Base-by-base conservation (phyloP, 2,329 filamentous ascomycete species). In the Phaeoacremonium minimum region DNA sequence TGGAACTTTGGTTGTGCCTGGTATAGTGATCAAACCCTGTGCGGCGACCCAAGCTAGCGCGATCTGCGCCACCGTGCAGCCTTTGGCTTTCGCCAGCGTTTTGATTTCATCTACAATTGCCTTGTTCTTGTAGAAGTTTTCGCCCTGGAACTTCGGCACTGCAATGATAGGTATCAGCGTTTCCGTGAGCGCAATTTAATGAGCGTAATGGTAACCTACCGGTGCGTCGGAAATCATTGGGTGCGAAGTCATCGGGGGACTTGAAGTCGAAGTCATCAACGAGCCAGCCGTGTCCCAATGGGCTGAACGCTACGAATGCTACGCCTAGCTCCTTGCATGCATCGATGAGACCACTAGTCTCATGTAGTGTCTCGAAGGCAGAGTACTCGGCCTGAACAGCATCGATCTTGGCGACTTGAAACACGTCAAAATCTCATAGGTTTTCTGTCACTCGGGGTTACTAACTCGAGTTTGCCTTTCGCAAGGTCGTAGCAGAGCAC, bases 201-300 rank as follows among this genome's bases (percentile, higher is more conserved):
- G 3, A 6, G 28, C 9, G 16, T 14, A n/a, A 18, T 28, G 5
- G 32, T 16, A 9, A 53, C 58, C 42, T 35, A 64, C 61, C 42
- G 1, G 28, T 54, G 5, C 64, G 56, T 7, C 65, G 59, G 47
- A 65, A 67, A 38, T 69, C 66, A 38, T 57, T 45, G 0, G 53
- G 46, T 0, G 57, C 49, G 44, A 75, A 70, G 41, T 75, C 69
- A 7, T 69, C 67, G 0, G 66, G 66, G 1, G 54, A 51, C 32
- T 65, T 58, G 46, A 52, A 65, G 3, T 51, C 37, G 32, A 68
- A 69, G 41, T 65, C 46, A 33, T 69, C 65, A 0, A 67, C 64
- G 1, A 71, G 58, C 63, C 65, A 68, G n/a, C 67, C 67, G 22
- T 69, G 64, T 1, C 66, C 67, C 0, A 71, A 47, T 0, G 67